Percentiles rank a stretch among this genome's conserved stretches.
These are phyloP conservation scores for Mycena amicta DNA, from an alignment of 768 basidiomycete species.

Conservation along the genomic window DNA sequence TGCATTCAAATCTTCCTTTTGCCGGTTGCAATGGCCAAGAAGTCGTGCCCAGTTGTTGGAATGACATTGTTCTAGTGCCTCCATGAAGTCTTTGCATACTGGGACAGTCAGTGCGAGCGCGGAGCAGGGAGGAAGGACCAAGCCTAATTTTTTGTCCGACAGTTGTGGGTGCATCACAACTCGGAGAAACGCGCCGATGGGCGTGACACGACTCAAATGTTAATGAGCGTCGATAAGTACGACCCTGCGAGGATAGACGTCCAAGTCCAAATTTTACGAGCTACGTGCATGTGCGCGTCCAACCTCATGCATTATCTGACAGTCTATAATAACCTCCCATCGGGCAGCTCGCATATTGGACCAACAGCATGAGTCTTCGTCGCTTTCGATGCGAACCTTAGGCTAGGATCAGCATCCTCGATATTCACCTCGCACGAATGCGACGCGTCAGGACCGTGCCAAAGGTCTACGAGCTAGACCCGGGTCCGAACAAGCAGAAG, in stretches of 20 bases:
- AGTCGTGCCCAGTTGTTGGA: constrained; percentile 61
- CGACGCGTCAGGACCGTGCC: constrained; percentile 90
- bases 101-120: constrained; percentile 6
- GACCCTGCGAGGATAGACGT: too few relatives aligned
- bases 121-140: constrained; percentile 20
- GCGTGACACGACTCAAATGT: constrained; percentile 89
- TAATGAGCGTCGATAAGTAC: too few relatives aligned
- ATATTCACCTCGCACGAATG: too few relatives aligned
- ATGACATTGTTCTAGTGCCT: constrained; percentile 77
- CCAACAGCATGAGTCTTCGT: too few relatives aligned
- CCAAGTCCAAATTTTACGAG: too few relatives aligned
- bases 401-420: too few relatives aligned
- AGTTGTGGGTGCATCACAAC: constrained; percentile 67
- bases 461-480: constrained; percentile 92
- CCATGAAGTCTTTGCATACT: constrained; percentile 79
- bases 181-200: constrained; percentile 71
- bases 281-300: too few relatives aligned
- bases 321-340: too few relatives aligned
- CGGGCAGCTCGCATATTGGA: too few relatives aligned
- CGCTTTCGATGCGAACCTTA: too few relatives aligned
- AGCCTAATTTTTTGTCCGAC: constrained; percentile 67
- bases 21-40: constrained; percentile 69
- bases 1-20: constrained; percentile 67
- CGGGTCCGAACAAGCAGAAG: constrained; percentile 76
- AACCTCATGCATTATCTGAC: too few relatives aligned